Evolutionary conservation across 176 grass and related monocot genomes (phyloP).

Genomic region (Melocanna baccifera): DNA sequence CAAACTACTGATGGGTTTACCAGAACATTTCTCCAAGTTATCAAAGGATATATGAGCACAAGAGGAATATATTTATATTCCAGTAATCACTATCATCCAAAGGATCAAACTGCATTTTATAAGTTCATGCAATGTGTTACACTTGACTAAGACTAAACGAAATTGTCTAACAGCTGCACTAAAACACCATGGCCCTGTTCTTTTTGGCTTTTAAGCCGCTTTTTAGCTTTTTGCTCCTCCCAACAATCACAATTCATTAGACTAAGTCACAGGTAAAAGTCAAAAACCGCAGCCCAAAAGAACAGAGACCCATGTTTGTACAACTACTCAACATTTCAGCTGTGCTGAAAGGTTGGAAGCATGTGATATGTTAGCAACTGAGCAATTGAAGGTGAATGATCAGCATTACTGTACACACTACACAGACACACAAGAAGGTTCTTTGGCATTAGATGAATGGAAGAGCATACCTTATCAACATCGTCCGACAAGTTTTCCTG

Average conservation of each 20-base stretch:
- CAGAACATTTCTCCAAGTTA: conserved; percentile 2
- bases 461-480: conserved; percentile 26
- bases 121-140: background rate
- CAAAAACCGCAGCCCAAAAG: too few species aligned
- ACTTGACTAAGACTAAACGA: background rate
- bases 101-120: background rate
- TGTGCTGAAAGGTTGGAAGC: background rate
- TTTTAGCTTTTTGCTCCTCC: too few species aligned
- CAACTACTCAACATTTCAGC: background rate
- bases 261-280: too few species aligned
- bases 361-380: background rate
- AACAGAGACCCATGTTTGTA: background rate
- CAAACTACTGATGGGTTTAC: background rate
- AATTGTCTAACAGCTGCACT: background rate
- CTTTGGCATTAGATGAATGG: background rate
- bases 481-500: background rate
- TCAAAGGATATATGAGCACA: background rate
- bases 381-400: background rate
- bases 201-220: too few species aligned
- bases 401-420: background rate
- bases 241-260: too few species aligned
- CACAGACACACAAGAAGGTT: background rate
- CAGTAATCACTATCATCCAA: background rate
- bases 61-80: background rate
- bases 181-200: background rate